Percentiles rank a stretch among this genome's conserved stretches.
Conservation (phyloP, 2,329 filamentous ascomycete species). For the Penicillium sp. region DNA sequence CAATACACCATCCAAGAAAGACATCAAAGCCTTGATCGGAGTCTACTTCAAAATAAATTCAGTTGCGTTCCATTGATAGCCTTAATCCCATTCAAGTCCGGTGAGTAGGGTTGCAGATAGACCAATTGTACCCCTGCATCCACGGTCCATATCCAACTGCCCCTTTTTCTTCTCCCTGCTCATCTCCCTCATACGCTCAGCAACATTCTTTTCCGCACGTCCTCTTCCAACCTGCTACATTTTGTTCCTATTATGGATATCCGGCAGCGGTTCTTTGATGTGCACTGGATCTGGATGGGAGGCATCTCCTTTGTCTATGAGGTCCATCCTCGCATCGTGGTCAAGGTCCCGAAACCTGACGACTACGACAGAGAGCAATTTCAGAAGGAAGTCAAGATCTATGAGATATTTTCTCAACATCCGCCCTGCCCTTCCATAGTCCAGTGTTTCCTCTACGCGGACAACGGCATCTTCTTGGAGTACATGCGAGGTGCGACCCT, state of each 20-base stretch:
- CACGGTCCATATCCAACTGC: no score
- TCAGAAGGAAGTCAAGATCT: conserved; percentile 26
- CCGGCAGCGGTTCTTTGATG: conserved; percentile 18
- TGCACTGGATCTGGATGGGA: conserved; percentile 26
- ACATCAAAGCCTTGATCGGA: no score
- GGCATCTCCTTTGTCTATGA: conserved; percentile 29
- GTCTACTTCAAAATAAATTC: no score
- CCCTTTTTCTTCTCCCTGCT: no score
- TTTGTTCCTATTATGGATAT: conserved; percentile 15
- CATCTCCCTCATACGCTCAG: not conserved
- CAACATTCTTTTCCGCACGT: no score
- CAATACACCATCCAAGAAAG: no score
- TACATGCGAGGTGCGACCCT: conserved; percentile 27
- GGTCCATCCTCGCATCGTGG: conserved; percentile 28
- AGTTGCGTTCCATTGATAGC: no score
- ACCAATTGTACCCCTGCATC: no score
- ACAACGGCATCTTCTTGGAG: conserved; percentile 29
- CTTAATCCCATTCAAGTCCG: no score
- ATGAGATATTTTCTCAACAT: conserved; percentile 21
- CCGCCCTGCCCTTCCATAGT: conserved; percentile 25
- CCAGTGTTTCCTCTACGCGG: conserved; percentile 22
- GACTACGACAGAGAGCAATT: conserved; percentile 28
- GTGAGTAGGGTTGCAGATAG: no score
- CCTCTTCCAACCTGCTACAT: no score
- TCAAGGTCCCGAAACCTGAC: conserved; percentile 26